Conservation (phyloP, 495 filamentous ascomycete genomes). For the Cercophora samala region DNA sequence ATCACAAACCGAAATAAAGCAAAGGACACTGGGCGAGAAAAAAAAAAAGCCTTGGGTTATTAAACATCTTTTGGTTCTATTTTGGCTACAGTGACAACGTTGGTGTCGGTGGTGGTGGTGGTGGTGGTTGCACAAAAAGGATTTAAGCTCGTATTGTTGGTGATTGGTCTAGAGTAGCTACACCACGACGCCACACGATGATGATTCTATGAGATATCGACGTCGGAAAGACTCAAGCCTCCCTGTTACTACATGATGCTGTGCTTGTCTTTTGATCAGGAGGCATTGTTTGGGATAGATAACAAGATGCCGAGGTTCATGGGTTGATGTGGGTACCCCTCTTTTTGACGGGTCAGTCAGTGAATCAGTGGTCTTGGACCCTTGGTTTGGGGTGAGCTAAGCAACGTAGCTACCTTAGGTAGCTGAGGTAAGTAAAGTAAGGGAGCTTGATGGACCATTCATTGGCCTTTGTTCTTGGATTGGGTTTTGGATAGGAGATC, state of each 20-base stretch:
- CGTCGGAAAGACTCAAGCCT: neutral
- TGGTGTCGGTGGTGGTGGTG: too few species aligned
- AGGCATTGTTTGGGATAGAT: neutral
- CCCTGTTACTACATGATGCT: neutral
- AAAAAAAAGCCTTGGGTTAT: too few species aligned
- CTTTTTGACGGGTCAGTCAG: neutral
- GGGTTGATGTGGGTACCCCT: neutral
- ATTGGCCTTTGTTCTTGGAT: too few species aligned
- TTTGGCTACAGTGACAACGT: too few species aligned
- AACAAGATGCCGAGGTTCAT: neutral
- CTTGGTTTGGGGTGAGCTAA: neutral
- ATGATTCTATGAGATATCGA: neutral
- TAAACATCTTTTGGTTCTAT: too few species aligned
- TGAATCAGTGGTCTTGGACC: neutral
- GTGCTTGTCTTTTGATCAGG: neutral
- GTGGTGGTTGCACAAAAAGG: too few species aligned
- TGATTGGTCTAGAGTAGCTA: too few species aligned
- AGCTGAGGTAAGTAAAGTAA: neutral
- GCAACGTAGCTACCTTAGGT: too few species aligned
- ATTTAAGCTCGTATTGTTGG: too few species aligned
- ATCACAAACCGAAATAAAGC: too few species aligned
- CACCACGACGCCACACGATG: too few species aligned
- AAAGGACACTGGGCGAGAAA: too few species aligned
- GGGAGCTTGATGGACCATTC: neutral
- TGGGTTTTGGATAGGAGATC: neutral